phyloP scores from a whole-genome alignment of 2,329 filamentous ascomycete genomes.

The Cercospora zeina region DNA sequence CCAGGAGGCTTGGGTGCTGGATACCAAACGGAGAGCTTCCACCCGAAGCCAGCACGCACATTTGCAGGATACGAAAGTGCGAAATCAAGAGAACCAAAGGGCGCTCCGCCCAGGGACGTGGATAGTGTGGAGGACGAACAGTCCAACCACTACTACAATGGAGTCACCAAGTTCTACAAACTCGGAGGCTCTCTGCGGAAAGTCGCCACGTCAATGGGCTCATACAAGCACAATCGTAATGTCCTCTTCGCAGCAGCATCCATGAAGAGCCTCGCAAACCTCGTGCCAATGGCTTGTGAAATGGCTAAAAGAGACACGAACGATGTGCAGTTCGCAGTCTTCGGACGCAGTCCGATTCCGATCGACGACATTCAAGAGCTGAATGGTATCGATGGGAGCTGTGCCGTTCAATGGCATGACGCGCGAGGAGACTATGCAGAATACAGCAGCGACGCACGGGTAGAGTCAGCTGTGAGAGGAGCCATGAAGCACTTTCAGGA shows the following conservation, averaged over 20 bases:
- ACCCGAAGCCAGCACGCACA: constrained; percentile 8
- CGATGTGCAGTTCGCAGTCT: constrained; percentile 77
- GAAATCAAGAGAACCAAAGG: constrained; percentile 30
- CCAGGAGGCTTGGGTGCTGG: constrained; percentile 8
- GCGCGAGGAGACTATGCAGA: constrained; percentile 72
- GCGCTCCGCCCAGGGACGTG: constrained; percentile 29
- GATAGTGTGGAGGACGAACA: constrained; percentile 25
- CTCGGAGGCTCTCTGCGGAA: constrained; percentile 65
- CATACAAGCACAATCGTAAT: constrained; percentile 60
- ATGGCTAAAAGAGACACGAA: constrained; percentile 72
- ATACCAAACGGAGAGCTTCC: constrained; percentile 4
- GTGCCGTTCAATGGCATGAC: constrained; percentile 66
- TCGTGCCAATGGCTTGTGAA: constrained; percentile 81
- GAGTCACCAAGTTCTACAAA: constrained; percentile 66
- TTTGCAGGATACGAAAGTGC: constrained; percentile 20
- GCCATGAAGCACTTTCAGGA: constrained; percentile 70
- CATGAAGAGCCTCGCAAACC: constrained; percentile 67
- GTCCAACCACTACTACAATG: constrained; percentile 60
- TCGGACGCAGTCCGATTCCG: constrained; percentile 70
- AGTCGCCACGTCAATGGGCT: constrained; percentile 57
- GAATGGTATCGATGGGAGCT: constrained; percentile 74
- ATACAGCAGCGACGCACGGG: constrained; percentile 68
- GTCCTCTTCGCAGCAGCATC: constrained; percentile 78
- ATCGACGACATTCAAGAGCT: constrained; percentile 69
- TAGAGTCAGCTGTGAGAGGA: constrained; percentile 63